Conservation (phyloP, 176 grass and related monocot genomes). For the Oryza meridionalis region DNA sequence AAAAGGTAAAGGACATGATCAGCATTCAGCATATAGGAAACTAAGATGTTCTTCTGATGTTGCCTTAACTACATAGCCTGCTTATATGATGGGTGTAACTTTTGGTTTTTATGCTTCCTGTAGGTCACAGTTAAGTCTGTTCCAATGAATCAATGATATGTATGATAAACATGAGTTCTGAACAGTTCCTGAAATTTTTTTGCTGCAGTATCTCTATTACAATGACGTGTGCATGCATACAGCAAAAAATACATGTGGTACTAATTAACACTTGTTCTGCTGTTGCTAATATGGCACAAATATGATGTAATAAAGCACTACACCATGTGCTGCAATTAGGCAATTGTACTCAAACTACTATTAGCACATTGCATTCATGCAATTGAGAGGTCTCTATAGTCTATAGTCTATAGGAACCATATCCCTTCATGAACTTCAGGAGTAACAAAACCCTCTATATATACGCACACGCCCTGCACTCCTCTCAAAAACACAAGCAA, state of each 20-base stretch:
- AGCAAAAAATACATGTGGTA: too few species aligned
- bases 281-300: constrained; percentile 27
- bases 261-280: neutral
- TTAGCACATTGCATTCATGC: constrained; percentile 37
- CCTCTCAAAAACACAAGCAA: constrained; percentile 29
- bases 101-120: constrained; percentile 21
- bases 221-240: too few species aligned
- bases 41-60: neutral
- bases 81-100: neutral
- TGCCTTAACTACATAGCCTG: neutral
- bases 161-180: neutral
- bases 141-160: neutral
- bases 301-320: constrained; percentile 32
- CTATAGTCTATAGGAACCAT: constrained; percentile 18
- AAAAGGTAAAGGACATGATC: constrained; percentile 24
- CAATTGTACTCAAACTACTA: constrained; percentile 30
- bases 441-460: constrained; percentile 28
- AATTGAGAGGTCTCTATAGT: constrained; percentile 39
- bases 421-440: neutral
- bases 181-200: neutral
- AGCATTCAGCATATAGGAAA: constrained; percentile 19
- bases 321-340: constrained; percentile 25
- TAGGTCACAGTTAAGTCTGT: constrained; percentile 17
- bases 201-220: neutral
- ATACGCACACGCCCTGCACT: constrained; percentile 7